Percentiles rank a stretch among this genome's conserved stretches.
Conservation (phyloP, 257 asterid genomes). For the Sherardia arvensis region DNA sequence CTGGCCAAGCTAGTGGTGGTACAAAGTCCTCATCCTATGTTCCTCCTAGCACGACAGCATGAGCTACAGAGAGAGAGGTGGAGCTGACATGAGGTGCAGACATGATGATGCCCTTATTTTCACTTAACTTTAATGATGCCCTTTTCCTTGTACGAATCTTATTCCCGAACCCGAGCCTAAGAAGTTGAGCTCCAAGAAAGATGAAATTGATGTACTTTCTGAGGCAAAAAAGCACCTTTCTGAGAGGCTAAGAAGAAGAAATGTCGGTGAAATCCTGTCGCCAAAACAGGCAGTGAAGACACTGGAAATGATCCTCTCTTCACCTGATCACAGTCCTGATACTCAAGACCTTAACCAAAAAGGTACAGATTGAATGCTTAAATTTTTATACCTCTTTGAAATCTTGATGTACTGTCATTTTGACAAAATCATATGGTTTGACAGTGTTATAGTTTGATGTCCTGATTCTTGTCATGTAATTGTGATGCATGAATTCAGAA, state of each 20-base stretch:
- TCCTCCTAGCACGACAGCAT: no score
- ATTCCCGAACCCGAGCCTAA: background rate
- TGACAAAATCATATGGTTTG: background rate
- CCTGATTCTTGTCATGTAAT: no score
- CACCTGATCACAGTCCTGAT: background rate
- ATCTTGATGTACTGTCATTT: background rate
- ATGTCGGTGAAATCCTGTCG: background rate
- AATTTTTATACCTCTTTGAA: no score
- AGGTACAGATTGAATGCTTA: background rate
- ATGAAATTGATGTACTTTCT: constrained; percentile 37
- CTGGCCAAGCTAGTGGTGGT: no score
- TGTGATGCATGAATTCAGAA: no score
- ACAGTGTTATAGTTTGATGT: no score
- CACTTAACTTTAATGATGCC: no score
- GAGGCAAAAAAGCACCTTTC: constrained; percentile 87
- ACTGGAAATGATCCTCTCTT: background rate
- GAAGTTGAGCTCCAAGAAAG: constrained; percentile 15
- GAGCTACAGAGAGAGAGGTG: no score
- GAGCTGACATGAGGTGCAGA: no score
- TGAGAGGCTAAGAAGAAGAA: constrained; percentile 26
- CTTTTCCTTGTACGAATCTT: no score
- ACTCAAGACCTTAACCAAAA: background rate
- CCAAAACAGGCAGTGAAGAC: background rate
- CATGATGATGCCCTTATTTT: no score
- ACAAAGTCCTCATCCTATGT: no score